Evolutionary conservation across 805 yeast species (phyloP).

Genomic region (Candida dendrica): DNA sequence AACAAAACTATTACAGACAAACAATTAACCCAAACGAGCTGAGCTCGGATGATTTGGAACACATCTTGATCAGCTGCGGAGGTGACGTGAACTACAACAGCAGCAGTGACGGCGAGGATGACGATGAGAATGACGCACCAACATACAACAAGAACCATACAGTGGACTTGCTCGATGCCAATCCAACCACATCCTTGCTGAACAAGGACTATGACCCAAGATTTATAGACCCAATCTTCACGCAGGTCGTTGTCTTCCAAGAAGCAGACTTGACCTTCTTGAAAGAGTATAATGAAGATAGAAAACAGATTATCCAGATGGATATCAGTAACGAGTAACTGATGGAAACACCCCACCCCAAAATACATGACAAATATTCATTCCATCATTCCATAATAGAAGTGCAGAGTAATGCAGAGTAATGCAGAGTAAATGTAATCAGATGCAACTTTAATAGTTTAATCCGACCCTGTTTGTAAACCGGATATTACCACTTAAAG

Average conservation of each 20-base stretch:
- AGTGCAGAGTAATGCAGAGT: too few species aligned
- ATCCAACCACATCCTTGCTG: conserved; percentile 8
- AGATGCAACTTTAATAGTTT: too few species aligned
- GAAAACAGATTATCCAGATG: conserved; percentile 12
- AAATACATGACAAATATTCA: too few species aligned
- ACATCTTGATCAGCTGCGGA: neutral
- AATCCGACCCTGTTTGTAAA: too few species aligned
- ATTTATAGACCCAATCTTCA: conserved; percentile 15
- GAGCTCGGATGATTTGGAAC: neutral
- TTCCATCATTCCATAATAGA: too few species aligned
- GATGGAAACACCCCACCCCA: too few species aligned
- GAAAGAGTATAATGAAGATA: conserved; percentile 13
- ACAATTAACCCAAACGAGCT: neutral
- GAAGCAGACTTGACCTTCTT: conserved; percentile 9
- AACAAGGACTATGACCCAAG: conserved; percentile 19
- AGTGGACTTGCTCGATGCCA: conserved; percentile 7
- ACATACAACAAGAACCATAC: neutral
- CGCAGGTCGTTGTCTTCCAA: conserved; percentile 7
- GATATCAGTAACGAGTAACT: neutral
- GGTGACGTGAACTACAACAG: too few species aligned
- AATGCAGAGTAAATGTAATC: too few species aligned
- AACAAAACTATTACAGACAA: conserved; percentile 3
- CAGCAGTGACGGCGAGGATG: too few species aligned
- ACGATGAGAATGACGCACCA: too few species aligned
- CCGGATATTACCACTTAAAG: too few species aligned